A percentile compares a stretch with the other conserved stretches of the same genome.
Evolutionary conservation across 2,329 filamentous ascomycete species (phyloP).

Genomic region (Ceratocystis lukuohia): DNA sequence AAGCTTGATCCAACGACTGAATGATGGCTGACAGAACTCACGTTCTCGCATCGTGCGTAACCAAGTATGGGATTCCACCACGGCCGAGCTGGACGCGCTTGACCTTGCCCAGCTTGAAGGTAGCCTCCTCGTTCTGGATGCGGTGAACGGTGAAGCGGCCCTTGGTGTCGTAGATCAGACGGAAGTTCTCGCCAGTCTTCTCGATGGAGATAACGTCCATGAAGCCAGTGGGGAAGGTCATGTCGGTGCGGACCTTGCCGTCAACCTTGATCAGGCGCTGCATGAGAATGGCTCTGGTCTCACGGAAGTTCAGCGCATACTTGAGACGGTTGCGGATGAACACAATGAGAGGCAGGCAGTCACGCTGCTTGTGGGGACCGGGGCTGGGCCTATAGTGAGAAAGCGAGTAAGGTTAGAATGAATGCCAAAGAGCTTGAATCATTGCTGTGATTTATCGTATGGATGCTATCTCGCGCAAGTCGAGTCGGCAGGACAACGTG

Average conservation of each 20-base stretch:
- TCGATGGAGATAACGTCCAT: conserved; percentile 99
- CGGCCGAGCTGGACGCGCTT: conserved; percentile 98
- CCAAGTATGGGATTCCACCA: conserved; percentile 99
- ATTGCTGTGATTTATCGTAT: too few species aligned
- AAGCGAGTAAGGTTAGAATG: conserved; percentile 9
- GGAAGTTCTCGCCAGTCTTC: conserved; percentile 99
- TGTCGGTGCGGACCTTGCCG: conserved; percentile 97
- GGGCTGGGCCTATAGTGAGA: conserved; percentile 40
- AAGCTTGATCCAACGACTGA: conserved; percentile 99
- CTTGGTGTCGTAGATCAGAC: conserved; percentile 99
- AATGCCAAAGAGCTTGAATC: too few species aligned
- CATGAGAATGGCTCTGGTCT: conserved; percentile 97
- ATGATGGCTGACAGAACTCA: conserved; percentile 96
- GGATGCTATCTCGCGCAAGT: neutral
- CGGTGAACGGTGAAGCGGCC: conserved; percentile 99
- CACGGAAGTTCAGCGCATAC: conserved; percentile 98
- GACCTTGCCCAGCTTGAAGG: conserved; percentile 99
- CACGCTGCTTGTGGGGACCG: conserved; percentile 98
- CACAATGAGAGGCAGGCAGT: conserved; percentile 97
- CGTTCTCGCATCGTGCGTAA: conserved; percentile 99
- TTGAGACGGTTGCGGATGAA: conserved; percentile 96
- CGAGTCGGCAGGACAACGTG: neutral
- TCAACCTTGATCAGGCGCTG: conserved; percentile 99
- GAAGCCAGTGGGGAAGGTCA: conserved; percentile 93
- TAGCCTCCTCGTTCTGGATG: conserved; percentile 95